Conservation (phyloP, 2,329 filamentous ascomycete species). For the Diplodia corticola region DNA sequence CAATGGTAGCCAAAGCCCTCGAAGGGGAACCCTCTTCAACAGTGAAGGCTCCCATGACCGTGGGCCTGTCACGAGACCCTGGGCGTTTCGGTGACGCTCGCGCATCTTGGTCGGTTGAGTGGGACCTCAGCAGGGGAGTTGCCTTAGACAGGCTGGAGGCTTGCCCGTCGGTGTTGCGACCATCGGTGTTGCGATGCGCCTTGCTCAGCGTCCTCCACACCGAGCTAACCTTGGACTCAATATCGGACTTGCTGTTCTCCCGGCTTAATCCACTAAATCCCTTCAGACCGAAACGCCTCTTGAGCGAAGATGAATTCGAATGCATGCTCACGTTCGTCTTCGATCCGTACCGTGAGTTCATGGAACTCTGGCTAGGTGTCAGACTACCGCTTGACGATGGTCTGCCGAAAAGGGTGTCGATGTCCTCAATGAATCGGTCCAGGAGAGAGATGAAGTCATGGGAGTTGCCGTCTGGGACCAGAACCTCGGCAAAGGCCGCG, state of each 20-base stretch:
- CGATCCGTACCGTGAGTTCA: conserved; percentile 58
- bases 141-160: conserved; percentile 65
- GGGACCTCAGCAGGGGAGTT: conserved; percentile 64
- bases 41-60: conserved; percentile 49
- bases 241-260: conserved; percentile 74
- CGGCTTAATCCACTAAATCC: conserved; percentile 64
- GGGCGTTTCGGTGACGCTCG: conserved; percentile 52
- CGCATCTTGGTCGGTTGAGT: conserved; percentile 71
- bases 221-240: conserved; percentile 69
- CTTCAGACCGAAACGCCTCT: conserved; percentile 75
- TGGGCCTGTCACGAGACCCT: conserved; percentile 56
- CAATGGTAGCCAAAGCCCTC: conserved; percentile 44
- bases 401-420: conserved; percentile 82
- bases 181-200: conserved; percentile 61
- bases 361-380: conserved; percentile 56
- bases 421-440: conserved; percentile 86
- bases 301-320: conserved; percentile 78
- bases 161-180: conserved; percentile 60
- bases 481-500: conserved; percentile 81
- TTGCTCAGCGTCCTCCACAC: conserved; percentile 91
- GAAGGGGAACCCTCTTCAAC: conserved; percentile 49
- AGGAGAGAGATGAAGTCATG: conserved; percentile 85
- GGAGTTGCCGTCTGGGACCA: conserved; percentile 75
- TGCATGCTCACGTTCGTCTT: conserved; percentile 71
- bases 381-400: conserved; percentile 46